A percentile compares a stretch with the other conserved stretches of the same genome.
phyloP scores from a whole-genome alignment of 1,284 basidiomycete genomes.

The Tilletia horrida region DNA sequence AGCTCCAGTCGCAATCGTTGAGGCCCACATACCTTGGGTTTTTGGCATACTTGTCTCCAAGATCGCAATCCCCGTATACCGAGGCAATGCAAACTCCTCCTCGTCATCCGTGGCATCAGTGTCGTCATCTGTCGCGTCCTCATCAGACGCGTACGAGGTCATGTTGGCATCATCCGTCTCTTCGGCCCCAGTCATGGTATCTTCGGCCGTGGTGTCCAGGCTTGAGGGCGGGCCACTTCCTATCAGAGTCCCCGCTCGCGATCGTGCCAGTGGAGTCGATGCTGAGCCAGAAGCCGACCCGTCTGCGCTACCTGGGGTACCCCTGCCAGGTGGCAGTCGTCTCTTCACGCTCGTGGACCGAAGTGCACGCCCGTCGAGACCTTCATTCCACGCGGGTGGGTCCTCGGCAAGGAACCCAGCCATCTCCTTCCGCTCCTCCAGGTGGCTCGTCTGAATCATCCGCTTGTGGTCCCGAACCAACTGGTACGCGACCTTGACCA shows the following conservation, averaged over 20 bases:
- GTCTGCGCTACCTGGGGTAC: slow-evolving; percentile 1
- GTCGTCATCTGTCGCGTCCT: slow-evolving; percentile 13
- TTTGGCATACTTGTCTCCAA: slow-evolving; percentile 19
- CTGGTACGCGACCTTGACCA: slow-evolving; percentile 95
- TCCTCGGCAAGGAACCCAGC: slow-evolving; percentile 59
- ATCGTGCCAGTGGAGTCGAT: neutral
- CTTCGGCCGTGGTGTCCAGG: slow-evolving; percentile 8
- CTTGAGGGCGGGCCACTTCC: slow-evolving; percentile 29
- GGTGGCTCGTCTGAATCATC: slow-evolving; percentile 66
- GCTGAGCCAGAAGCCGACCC: slow-evolving; percentile 26
- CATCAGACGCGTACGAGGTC: slow-evolving; percentile 16
- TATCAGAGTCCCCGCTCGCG: neutral
- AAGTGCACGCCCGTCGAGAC: slow-evolving; percentile 49
- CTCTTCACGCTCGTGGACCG: slow-evolving; percentile 19
- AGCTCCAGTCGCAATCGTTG: too few species aligned
- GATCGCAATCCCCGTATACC: slow-evolving; percentile 18
- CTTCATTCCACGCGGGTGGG: slow-evolving; percentile 60
- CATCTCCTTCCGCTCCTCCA: slow-evolving; percentile 55
- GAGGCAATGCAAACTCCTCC: slow-evolving; percentile 7
- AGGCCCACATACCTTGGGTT: neutral
- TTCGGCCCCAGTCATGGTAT: neutral
- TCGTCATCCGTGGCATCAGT: slow-evolving; percentile 12
- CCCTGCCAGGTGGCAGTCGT: neutral
- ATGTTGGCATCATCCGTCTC: slow-evolving; percentile 14
- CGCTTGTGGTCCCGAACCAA: slow-evolving; percentile 83